These are phyloP conservation scores for Neurospora pannonica DNA, from an alignment of 495 filamentous ascomycete species.

Conservation along the genomic window DNA sequence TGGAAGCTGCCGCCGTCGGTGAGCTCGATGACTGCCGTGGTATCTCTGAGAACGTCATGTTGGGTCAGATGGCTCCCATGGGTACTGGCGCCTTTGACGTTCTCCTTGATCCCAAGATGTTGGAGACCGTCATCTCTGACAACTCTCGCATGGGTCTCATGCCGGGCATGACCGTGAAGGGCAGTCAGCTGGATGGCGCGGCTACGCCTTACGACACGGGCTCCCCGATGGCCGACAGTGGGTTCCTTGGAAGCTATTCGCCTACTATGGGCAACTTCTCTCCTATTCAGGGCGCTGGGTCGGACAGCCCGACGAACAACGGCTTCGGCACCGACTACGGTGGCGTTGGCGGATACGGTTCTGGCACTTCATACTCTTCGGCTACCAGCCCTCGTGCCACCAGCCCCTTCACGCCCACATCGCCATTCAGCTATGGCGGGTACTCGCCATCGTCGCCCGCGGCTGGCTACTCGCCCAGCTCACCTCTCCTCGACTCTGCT, in stretches of 20 bases:
- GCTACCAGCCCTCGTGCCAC: constrained; percentile 63
- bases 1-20: constrained; percentile 87
- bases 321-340: constrained; percentile 57
- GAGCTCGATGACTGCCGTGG: constrained; percentile 96
- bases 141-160: constrained; percentile 74
- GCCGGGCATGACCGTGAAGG: constrained; percentile 64
- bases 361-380: constrained; percentile 49
- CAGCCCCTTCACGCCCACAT: constrained; percentile 73
- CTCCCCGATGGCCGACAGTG: constrained; percentile 75
- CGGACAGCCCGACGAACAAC: constrained; percentile 52
- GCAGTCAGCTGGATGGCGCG: constrained; percentile 65
- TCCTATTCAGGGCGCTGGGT: constrained; percentile 68
- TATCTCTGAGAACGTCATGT: constrained; percentile 97
- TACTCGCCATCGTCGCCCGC: constrained; percentile 59
- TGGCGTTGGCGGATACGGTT: constrained; percentile 24
- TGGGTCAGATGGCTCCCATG: constrained; percentile 92
- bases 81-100: constrained; percentile 93
- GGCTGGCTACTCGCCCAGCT: constrained; percentile 66
- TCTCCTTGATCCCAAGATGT: constrained; percentile 84
- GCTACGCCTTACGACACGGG: constrained; percentile 91
- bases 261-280: constrained; percentile 86
- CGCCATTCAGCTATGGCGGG: constrained; percentile 52
- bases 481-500: constrained; percentile 50
- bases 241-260: constrained; percentile 48
- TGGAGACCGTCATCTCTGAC: constrained; percentile 87